Evolutionary conservation across 176 grass and related monocot species (phyloP).

Genomic region (Carex cristatella): DNA sequence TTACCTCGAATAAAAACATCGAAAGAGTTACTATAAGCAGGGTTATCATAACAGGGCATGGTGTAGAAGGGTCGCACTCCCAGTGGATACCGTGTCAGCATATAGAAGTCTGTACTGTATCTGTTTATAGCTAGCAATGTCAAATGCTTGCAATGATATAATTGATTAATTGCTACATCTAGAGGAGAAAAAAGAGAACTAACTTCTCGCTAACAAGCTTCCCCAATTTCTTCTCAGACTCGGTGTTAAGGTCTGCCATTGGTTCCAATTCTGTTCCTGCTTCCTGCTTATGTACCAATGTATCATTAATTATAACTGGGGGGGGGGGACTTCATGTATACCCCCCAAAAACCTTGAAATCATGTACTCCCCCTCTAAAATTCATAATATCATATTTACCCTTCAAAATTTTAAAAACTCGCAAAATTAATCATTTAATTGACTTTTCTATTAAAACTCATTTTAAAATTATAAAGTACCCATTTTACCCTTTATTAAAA

Average conservation of each 20-base stretch:
- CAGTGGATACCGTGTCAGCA: slow-evolving; percentile 80
- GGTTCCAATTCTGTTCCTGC: slow-evolving; percentile 30
- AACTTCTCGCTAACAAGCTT: slow-evolving; percentile 21
- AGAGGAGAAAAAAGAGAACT: neutral
- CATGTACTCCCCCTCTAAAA: too few species aligned
- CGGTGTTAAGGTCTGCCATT: slow-evolving; percentile 89
- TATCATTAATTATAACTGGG: slow-evolving; percentile 6
- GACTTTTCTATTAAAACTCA: too few species aligned
- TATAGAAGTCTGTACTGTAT: slow-evolving; percentile 88
- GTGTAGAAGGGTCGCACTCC: slow-evolving; percentile 91
- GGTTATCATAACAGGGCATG: slow-evolving; percentile 83
- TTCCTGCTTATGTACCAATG: slow-evolving; percentile 44
- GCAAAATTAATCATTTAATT: too few species aligned
- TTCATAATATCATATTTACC: too few species aligned
- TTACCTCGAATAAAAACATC: slow-evolving; percentile 97
- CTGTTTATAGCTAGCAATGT: slow-evolving; percentile 28
- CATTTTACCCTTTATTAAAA: too few species aligned
- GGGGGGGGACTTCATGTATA: too few species aligned
- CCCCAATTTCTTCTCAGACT: slow-evolving; percentile 73
- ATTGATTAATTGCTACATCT: slow-evolving; percentile 3
- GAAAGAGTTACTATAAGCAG: slow-evolving; percentile 81
- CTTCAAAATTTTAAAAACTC: too few species aligned
- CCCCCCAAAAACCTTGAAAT: too few species aligned
- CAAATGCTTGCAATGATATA: neutral
- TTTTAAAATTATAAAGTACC: too few species aligned